Conservation (phyloP, 805 yeast genomes). For the Candida taoyuanica region DNA sequence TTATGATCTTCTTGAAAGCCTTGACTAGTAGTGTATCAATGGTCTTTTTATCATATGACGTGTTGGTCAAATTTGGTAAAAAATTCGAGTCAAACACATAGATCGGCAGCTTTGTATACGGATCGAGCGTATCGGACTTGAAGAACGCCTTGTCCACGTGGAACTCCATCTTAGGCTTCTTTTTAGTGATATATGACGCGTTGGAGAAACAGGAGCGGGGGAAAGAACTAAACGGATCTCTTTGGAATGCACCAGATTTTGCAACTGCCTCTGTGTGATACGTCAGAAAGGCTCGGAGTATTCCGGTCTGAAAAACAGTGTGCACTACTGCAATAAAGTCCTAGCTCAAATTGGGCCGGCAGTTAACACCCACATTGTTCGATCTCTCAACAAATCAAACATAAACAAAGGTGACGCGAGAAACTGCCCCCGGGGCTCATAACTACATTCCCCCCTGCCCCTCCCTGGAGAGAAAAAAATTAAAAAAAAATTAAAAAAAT, state of each 20-base stretch:
- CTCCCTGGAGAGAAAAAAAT: neutral
- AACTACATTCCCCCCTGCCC: neutral
- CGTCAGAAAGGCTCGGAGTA: too few relatives aligned
- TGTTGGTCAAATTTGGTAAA: conserved; percentile 55
- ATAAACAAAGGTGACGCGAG: too few relatives aligned
- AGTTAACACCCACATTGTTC: too few relatives aligned
- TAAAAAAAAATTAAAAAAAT: conserved; percentile 6
- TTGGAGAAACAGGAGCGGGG: neutral
- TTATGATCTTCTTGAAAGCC: conserved; percentile 53
- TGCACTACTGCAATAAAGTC: too few relatives aligned
- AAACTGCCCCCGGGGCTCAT: neutral
- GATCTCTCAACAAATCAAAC: too few relatives aligned
- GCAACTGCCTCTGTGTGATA: too few relatives aligned
- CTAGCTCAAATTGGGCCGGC: too few relatives aligned
- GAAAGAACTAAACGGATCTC: neutral
- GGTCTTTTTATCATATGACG: conserved; percentile 32
- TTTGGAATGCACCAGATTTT: too few relatives aligned
- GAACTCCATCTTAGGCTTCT: conserved; percentile 19
- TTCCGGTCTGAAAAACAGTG: too few relatives aligned
- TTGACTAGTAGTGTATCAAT: conserved; percentile 39
- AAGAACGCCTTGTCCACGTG: conserved; percentile 43
- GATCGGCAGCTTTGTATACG: conserved; percentile 62
- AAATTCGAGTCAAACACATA: conserved; percentile 81
- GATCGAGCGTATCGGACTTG: conserved; percentile 59
- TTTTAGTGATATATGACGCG: neutral